Percentiles rank a stretch among this genome's conserved stretches.
Conservation (phyloP, 192 early-diverging fungal genomes). For the Coemansia sp. region DNA sequence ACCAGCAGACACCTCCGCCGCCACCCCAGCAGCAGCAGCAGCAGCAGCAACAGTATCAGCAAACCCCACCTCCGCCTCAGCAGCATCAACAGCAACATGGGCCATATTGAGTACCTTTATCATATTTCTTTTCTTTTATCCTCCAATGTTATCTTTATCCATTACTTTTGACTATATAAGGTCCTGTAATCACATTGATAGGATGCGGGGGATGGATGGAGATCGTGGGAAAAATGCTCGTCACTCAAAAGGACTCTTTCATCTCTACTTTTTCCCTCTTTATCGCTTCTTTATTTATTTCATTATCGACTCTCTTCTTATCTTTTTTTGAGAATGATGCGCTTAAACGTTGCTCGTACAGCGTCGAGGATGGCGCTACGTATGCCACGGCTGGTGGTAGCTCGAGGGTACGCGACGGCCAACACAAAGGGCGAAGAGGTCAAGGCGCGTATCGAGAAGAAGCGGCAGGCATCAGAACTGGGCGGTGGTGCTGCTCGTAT, state of each 20-base stretch:
- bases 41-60: slow-evolving; percentile 17
- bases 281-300: too few relatives aligned
- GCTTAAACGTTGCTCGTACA: neutral
- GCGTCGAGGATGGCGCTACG: slow-evolving; percentile 8
- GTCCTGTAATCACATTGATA: neutral
- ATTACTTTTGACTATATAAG: neutral
- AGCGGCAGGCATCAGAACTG: slow-evolving; percentile 71
- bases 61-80: neutral
- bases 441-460: slow-evolving; percentile 59
- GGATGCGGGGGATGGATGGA: neutral
- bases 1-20: slow-evolving; percentile 2
- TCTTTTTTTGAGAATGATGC: neutral
- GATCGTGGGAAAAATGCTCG: slow-evolving; percentile 14
- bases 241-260: neutral
- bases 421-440: slow-evolving; percentile 35
- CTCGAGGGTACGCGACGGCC: slow-evolving; percentile 34
- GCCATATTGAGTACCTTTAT: neutral
- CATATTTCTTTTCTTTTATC: neutral
- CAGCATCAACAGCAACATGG: slow-evolving; percentile 18
- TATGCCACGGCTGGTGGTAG: neutral
- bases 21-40: slow-evolving; percentile 18
- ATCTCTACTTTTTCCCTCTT: neutral
- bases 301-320: neutral
- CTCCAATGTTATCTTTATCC: neutral
- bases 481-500: slow-evolving; percentile 86